Evolutionary conservation across 768 basidiomycete species (phyloP).

Genomic region (Tulasnella sp.): DNA sequence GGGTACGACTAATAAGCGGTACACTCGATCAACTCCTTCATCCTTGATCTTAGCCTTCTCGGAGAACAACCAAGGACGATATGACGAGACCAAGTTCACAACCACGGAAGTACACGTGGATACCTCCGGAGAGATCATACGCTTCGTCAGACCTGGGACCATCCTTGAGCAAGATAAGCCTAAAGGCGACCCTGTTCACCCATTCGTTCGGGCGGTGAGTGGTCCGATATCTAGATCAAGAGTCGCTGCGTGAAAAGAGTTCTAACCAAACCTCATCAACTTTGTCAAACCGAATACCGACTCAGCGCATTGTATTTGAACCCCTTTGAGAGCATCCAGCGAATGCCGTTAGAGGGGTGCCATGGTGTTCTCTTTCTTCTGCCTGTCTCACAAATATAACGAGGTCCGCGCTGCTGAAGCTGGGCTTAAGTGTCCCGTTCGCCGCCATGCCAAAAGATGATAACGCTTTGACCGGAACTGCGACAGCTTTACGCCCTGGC

Average conservation of each 20-base stretch:
- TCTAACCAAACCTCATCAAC: too few relatives aligned
- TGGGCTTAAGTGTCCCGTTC: too few relatives aligned
- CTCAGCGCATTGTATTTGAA: not conserved
- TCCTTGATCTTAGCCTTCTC: not conserved
- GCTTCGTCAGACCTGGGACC: not conserved
- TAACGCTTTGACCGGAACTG: too few relatives aligned
- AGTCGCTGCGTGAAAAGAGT: too few relatives aligned
- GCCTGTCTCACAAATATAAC: too few relatives aligned
- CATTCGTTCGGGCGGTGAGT: not conserved
- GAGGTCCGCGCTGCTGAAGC: too few relatives aligned
- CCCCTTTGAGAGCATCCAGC: not conserved
- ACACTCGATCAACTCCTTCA: not conserved
- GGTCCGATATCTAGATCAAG: not conserved
- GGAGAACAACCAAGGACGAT: not conserved
- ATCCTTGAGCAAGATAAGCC: not conserved
- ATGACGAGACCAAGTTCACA: not conserved
- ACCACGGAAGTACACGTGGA: not conserved
- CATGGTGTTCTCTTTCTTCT: too few relatives aligned
- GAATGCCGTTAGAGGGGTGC: too few relatives aligned
- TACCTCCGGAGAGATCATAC: not conserved
- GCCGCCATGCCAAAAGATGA: too few relatives aligned
- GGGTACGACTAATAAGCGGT: not conserved
- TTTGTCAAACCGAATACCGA: not conserved
- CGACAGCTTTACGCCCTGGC: too few relatives aligned
- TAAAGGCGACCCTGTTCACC: not conserved